Base-by-base conservation (phyloP, 2,329 filamentous ascomycete species). In the Phoma sp. region DNA sequence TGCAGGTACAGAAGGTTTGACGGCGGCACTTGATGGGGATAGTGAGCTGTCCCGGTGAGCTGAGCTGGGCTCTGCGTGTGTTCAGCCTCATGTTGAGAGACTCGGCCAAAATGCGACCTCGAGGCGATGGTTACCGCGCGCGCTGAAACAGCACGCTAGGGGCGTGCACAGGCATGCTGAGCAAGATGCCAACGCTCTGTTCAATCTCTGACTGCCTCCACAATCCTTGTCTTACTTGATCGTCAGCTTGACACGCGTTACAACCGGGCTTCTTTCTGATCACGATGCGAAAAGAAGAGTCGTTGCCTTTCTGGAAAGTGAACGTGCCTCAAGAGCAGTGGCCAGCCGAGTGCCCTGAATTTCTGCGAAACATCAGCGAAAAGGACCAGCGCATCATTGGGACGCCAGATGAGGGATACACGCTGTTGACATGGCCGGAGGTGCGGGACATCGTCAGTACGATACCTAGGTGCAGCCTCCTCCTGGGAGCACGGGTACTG, bases 271-370 rank as follows among this genome's bases (percentile, higher is more conserved):
- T 39, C 45, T 39, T 22, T 39, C 45, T 39, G 49, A 45, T 36
- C 52, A 56, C 13, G 21, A 70, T 71, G 69, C 62, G 64, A 29
- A 61, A 68, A 63, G 58, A 71, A 52, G 66, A 69, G 40, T 47
- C 65, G 32, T 60, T 82, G 22, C 88, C 89, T 0, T 96, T 89
- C 79, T 96, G 92, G 92, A 88, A 94, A 60, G 82, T 89, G 75
- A 96, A 96, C 74, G 78, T 96, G 15, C 86, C 90, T 0, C 76
- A 78, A 32, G 72, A 80, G 24, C 77, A 88, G 60, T 85, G 88
- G 72, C 85, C 87, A 0, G 65, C 75, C 2, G 80, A 86, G 48
- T 96, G 92, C 69, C 93, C 93, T 0, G 81, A 83, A 6, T 95
- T 85, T 70, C 84, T 97, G 33, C 75, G 71, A 45, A 80, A 84